phyloP scores from a whole-genome alignment of 169 alveolate species.

The Eimeria maxima region DNA sequence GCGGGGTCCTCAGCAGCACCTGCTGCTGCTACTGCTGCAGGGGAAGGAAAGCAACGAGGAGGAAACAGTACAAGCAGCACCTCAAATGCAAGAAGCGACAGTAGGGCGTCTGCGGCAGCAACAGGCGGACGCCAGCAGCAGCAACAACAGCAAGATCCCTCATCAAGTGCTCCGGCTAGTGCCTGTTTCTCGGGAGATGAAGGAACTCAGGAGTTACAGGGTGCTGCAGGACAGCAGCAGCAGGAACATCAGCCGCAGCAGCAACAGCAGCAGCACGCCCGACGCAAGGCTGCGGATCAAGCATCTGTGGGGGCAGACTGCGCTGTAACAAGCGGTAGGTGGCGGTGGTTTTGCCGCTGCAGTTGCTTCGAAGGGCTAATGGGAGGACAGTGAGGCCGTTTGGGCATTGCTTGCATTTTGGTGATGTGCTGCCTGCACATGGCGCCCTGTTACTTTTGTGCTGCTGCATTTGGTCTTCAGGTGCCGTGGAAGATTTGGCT shows the following conservation, averaged over 20 bases:
- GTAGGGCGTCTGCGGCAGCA: conserved; percentile 34
- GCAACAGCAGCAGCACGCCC: conserved; percentile 33
- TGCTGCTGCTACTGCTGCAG: conserved; percentile 28
- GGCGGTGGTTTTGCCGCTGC: conserved; percentile 10
- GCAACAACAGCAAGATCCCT: conserved; percentile 30
- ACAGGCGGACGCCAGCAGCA: conserved; percentile 49
- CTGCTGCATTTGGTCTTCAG: conserved; percentile 10
- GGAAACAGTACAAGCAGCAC: conserved; percentile 51
- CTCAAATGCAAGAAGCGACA: conserved; percentile 34
- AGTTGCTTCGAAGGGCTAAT: neutral
- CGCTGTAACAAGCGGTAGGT: conserved; percentile 39
- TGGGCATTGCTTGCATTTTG: neutral
- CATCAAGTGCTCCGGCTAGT: conserved; percentile 34
- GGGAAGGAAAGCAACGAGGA: conserved; percentile 49
- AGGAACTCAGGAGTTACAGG: neutral
- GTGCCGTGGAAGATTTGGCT: conserved; percentile 23
- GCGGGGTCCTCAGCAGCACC: conserved; percentile 33
- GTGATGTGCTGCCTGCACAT: neutral
- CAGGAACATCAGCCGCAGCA: conserved; percentile 39
- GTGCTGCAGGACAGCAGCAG: conserved; percentile 29
- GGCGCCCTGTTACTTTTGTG: neutral
- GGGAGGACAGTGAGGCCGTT: neutral
- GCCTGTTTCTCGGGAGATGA: conserved; percentile 57
- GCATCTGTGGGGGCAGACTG: conserved; percentile 16
- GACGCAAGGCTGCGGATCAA: conserved; percentile 31